These are phyloP conservation scores for Podospora didyma DNA, from an alignment of 495 filamentous ascomycete species.

Conservation along the genomic window DNA sequence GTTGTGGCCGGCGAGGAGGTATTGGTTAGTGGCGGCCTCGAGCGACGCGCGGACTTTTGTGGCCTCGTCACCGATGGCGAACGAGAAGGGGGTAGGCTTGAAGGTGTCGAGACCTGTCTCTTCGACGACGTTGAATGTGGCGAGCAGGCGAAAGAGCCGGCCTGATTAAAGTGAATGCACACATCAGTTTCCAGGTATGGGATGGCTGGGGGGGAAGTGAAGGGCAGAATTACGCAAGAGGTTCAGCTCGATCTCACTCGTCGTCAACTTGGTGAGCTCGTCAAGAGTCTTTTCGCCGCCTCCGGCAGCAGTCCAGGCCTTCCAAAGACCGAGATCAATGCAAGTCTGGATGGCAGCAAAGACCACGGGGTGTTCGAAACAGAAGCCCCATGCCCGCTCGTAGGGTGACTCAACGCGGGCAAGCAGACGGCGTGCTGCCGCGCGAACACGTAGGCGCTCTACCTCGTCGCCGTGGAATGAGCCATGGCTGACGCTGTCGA, in stretches of 20 bases:
- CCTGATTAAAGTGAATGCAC: neutral
- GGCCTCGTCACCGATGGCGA: conserved; percentile 2
- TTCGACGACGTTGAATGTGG: conserved; percentile 3
- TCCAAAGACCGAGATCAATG: conserved; percentile 26
- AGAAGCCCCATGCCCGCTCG: conserved; percentile 7
- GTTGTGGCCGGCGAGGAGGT: conserved; percentile 1
- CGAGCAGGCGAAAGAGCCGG: conserved; percentile 3
- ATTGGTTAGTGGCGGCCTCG: conserved; percentile 3
- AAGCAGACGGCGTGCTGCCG: neutral
- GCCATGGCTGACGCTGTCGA: conserved; percentile 1
- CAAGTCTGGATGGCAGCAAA: conserved; percentile 19
- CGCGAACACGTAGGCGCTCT: conserved; percentile 1
- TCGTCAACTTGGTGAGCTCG: conserved; percentile 19
- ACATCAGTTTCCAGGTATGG: neutral
- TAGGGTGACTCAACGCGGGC: conserved; percentile 3
- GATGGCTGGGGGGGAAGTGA: neutral
- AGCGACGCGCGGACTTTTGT: conserved; percentile 6
- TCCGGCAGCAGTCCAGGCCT: conserved; percentile 19
- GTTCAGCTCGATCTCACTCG: conserved; percentile 13
- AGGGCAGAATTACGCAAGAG: conserved; percentile 17
- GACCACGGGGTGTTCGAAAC: conserved; percentile 4
- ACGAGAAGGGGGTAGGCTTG: conserved; percentile 7
- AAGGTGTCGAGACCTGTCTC: conserved; percentile 1
- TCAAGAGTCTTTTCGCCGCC: conserved; percentile 15
- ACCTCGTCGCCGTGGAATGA: conserved; percentile 6